Evolutionary conservation across 371 early-diverging fungal species (phyloP).

Genomic region (Blakeslea trispora): DNA sequence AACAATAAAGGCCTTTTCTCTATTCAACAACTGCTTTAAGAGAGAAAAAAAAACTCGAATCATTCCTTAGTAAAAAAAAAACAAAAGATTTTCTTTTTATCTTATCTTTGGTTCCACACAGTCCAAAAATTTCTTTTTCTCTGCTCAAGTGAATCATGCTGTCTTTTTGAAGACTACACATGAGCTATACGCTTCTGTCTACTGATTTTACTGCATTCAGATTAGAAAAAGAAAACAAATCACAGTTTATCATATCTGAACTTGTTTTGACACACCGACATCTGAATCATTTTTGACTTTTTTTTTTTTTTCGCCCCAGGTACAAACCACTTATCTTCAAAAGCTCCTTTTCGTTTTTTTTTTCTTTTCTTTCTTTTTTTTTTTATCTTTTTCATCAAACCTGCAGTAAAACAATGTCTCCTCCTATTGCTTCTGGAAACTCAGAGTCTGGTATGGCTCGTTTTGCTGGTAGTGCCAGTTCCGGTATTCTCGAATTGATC

Average conservation of each 20-base stretch:
- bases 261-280: background rate
- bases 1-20: no score
- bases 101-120: no score
- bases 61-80: no score
- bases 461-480: conserved; percentile 88
- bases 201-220: no score
- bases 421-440: conserved; percentile 59
- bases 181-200: no score
- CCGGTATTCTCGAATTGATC: conserved; percentile 92
- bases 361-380: conserved; percentile 11
- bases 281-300: background rate
- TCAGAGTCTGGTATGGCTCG: conserved; percentile 84
- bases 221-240: no score
- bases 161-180: no score
- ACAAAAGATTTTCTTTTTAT: no score
- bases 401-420: conserved; percentile 48
- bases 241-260: background rate
- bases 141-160: no score
- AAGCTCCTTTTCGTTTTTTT: conserved; percentile 6
- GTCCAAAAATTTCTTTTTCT: no score
- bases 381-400: conserved; percentile 9
- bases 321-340: conserved; percentile 3
- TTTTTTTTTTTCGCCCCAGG: conserved; percentile 18
- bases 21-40: no score
- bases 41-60: no score